Conservation (phyloP, 331 rosid species). For the Rhamnella rubrinervis region DNA sequence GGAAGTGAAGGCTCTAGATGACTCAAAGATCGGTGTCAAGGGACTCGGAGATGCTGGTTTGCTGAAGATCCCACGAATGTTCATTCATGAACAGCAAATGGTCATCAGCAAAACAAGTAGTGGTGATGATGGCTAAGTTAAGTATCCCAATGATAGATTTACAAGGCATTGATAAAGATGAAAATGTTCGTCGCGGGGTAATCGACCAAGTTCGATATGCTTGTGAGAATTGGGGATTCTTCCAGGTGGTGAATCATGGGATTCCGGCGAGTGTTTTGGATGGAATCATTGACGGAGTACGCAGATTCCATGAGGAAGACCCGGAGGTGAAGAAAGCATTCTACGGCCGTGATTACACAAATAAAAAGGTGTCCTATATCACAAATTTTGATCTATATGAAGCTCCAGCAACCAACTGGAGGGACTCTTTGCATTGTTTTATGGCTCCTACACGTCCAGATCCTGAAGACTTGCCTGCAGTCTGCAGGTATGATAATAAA, state of each 20-base stretch:
- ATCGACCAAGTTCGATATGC: conserved; percentile 17
- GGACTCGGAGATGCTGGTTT: conserved; percentile 51
- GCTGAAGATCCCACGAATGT: conserved; percentile 38
- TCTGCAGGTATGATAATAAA: conserved; percentile 15
- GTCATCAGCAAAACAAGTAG: too few species aligned
- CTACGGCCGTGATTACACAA: conserved; percentile 19
- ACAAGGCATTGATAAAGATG: conserved; percentile 10
- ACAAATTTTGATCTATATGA: conserved; percentile 23
- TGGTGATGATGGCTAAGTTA: not conserved
- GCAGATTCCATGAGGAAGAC: conserved; percentile 26
- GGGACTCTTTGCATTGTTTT: conserved; percentile 11
- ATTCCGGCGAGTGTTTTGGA: conserved; percentile 23
- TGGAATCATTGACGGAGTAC: conserved; percentile 29
- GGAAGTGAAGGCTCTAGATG: conserved; percentile 39
- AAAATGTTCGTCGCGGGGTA: not conserved
- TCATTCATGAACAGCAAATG: conserved; percentile 16
- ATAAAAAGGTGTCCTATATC: not conserved
- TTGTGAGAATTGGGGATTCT: conserved; percentile 33
- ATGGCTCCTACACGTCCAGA: conserved; percentile 21
- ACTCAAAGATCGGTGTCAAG: conserved; percentile 41
- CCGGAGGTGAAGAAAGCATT: conserved; percentile 15
- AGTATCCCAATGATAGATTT: conserved; percentile 35
- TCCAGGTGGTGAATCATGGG: conserved; percentile 45
- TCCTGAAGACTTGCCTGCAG: conserved; percentile 18
- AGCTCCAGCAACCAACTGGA: conserved; percentile 22